Base-by-base conservation (phyloP, 2,329 filamentous ascomycete genomes). In the Stachybotrys echinatus region DNA sequence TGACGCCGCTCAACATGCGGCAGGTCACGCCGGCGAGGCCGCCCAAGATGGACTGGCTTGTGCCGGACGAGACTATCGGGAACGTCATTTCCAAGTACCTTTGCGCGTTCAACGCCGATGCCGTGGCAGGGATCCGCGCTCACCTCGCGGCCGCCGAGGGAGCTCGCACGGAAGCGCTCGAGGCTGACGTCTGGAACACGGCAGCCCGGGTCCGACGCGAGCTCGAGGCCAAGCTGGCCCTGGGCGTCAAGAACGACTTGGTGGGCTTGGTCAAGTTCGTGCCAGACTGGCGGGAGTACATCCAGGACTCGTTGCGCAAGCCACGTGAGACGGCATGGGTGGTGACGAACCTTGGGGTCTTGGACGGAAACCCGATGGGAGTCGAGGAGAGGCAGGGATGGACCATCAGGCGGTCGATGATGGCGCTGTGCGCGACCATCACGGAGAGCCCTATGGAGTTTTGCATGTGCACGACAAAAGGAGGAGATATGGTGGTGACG, bases 281-380 rank as follows among this genome's bases (percentile, higher is more conserved):
- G 5, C 31, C 48, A 12, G 62, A 65, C 51, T 63, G 60, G 54
- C 54, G 55, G 1, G 37, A 42, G 17, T 48, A 57, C 38, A 54
- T 55, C 43, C 48, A 47, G 40, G 49, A 48, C 19, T 42, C 52
- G 6, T 51, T 55, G 19, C 52, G 56, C 44, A 61, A 58, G 48
- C 59, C 63, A 14, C 55, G 63, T 12, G 46, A 42, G 10, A 37
- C 50, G 12, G 54, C 55, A 1, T 59, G 59, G 55, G 48, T 52
- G 18, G 54, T 64, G 8, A 62, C 58, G 20, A 65, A 65, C 49
- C 49, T 65, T 2, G 63, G 63, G 6, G 57, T 53, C 6, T 31
- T 65, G 2, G 58, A 63, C 42, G 61, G 55, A 4, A 21, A 18
- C 27, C 23, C 23, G 17, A 7, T 18, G 38, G 38, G 8, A 8